Base-by-base conservation (phyloP, 1,139 yeast species). In the Magnusiomyces clavatus region DNA sequence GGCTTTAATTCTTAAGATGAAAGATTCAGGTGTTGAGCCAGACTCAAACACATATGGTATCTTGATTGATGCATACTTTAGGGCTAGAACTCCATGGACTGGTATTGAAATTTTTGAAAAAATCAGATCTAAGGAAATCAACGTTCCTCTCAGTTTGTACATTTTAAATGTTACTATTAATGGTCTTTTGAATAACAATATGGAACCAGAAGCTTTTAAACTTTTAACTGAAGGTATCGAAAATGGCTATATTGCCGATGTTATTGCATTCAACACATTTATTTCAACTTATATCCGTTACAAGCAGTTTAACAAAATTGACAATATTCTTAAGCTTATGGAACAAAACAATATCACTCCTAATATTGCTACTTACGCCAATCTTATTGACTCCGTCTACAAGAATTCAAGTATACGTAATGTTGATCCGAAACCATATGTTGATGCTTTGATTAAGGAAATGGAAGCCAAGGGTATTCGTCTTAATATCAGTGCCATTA, bases 331-430 rank as follows among this genome's bases (percentile, higher is more conserved):
- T 17, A 65, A 65, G n/a, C 58, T 64, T 35, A 67, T 77, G 69
- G 53, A 58, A 4, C 55, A 60, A 8, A 54, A 71, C 39, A 68
- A 72, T n/a, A 68, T 83, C 39, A 64, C 72, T 38, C 86, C 84
- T 34, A 87, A 82, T 62, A 74, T 80, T 49, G 81, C 80, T 14
- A 83, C 92, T 1, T 80, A 80, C 64, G 77, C 90, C n/a, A 77
- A 77, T 41, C 68, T 83, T 37, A 74, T 83, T 51, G 82, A 83
- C 61, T 67, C 76, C 51, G 73, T 77, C 58, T 74, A 83, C 68
- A 81, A 78, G 63, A 58, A 64, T 38, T 71, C 76, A 47, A 69
- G 70, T 44, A 68, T 70, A 10, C 73, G 68, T 51, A 80, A 82
- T 12, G 64, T 71, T 51, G 64, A 68, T n/a, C 77, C 83, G 3